These are phyloP conservation scores for Suillus clintonianus DNA, from an alignment of 768 basidiomycete genomes.

Conservation along the genomic window DNA sequence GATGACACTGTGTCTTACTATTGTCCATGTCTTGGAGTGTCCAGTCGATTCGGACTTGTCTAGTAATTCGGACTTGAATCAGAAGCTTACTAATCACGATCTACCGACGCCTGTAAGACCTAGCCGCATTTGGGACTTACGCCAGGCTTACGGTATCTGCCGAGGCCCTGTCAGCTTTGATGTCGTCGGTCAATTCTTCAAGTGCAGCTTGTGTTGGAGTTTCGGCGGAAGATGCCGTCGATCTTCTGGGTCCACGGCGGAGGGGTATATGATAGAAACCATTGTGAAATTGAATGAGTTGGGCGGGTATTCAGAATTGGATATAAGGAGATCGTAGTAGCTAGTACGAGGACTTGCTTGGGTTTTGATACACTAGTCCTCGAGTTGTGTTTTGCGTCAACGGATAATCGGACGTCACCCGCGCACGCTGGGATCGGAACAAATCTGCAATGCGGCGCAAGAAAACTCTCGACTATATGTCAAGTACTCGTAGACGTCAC, in stretches of 20 bases:
- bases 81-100: too few species aligned
- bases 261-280: conserved; percentile 17
- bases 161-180: too few species aligned
- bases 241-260: conserved; percentile 11
- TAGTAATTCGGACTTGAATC: too few species aligned
- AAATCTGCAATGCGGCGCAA: background rate
- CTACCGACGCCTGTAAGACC: too few species aligned
- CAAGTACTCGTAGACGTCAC: background rate
- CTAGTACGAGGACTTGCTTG: background rate
- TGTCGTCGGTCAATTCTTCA: conserved; percentile 7
- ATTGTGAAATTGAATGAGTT: conserved; percentile 4
- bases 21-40: too few species aligned
- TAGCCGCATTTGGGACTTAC: too few species aligned
- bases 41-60: too few species aligned
- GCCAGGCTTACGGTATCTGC: too few species aligned
- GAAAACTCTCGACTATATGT: background rate
- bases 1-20: too few species aligned
- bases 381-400: background rate
- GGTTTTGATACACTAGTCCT: background rate
- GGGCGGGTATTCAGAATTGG: background rate
- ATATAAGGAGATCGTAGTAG: too few species aligned
- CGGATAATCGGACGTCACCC: background rate
- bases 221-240: background rate
- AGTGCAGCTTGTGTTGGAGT: background rate
- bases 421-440: background rate